Evolutionary conservation across 2,329 filamentous ascomycete species (phyloP).

Genomic region (Trichoderma aggressivum): DNA sequence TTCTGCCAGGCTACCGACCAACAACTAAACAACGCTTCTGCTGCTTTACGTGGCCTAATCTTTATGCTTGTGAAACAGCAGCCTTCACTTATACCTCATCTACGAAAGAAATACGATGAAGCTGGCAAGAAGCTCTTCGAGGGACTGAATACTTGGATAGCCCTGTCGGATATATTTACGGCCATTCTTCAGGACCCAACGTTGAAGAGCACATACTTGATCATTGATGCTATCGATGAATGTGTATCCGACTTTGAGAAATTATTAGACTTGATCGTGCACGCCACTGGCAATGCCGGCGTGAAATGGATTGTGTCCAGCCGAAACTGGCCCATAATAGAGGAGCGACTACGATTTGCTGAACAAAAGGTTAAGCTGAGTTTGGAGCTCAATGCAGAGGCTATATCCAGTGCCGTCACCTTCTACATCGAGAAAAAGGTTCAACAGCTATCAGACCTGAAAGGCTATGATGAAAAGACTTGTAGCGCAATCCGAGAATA

Average conservation of each 20-base stretch:
- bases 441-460: slow-evolving; percentile 24
- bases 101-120: slow-evolving; percentile 35
- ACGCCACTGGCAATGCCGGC: background rate
- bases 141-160: slow-evolving; percentile 36
- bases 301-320: slow-evolving; percentile 45
- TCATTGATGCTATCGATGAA: slow-evolving; percentile 49
- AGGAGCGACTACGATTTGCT: slow-evolving; percentile 28
- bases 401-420: slow-evolving; percentile 35
- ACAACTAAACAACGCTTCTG: slow-evolving; percentile 36
- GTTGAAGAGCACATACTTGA: slow-evolving; percentile 28
- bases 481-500: slow-evolving; percentile 15
- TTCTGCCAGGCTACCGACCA: slow-evolving; percentile 24
- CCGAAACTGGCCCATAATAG: slow-evolving; percentile 39
- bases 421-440: slow-evolving; percentile 38
- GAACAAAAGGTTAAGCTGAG: slow-evolving; percentile 26
- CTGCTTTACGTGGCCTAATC: slow-evolving; percentile 43
- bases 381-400: slow-evolving; percentile 37
- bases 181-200: slow-evolving; percentile 37
- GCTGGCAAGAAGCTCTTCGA: slow-evolving; percentile 38
- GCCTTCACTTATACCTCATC: slow-evolving; percentile 32
- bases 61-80: slow-evolving; percentile 37
- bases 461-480: slow-evolving; percentile 19
- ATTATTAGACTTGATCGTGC: slow-evolving; percentile 37
- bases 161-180: slow-evolving; percentile 37
- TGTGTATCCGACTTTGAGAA: slow-evolving; percentile 27